Conservation (phyloP, 2,329 filamentous ascomycete genomes). For the Fusarium irregulare region DNA sequence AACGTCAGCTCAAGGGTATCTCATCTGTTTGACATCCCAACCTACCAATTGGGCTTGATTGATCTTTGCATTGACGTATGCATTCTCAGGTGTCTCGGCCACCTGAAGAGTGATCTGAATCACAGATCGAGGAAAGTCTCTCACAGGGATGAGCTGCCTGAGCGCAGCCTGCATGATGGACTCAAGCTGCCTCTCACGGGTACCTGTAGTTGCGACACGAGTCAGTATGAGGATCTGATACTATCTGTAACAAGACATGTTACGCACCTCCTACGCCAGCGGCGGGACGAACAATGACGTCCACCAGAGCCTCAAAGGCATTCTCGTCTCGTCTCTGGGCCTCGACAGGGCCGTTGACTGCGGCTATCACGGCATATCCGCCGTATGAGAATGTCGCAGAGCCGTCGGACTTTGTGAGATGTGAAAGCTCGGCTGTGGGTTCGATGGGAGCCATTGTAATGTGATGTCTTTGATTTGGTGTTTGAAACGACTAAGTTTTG, state of each 20-base stretch:
- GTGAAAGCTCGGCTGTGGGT: constrained; percentile 65
- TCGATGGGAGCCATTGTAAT: constrained; percentile 58
- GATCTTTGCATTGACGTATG: constrained; percentile 70
- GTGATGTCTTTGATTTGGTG: constrained; percentile 24
- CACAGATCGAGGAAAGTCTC: constrained; percentile 79
- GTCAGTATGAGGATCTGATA: constrained; percentile 21
- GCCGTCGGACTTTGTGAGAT: constrained; percentile 78
- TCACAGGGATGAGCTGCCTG: constrained; percentile 77
- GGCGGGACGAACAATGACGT: constrained; percentile 89
- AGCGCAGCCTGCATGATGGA: constrained; percentile 77
- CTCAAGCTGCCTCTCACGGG: constrained; percentile 85
- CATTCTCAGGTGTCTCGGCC: constrained; percentile 74
- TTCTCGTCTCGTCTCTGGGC: constrained; percentile 89
- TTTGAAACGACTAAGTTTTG: constrained; percentile 10
- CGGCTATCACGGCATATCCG: constrained; percentile 84
- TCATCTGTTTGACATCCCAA: background rate
- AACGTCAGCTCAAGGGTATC: constrained; percentile 25
- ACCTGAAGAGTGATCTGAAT: constrained; percentile 88
- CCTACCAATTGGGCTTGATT: constrained; percentile 70
- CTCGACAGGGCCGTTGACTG: constrained; percentile 94
- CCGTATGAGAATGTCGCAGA: constrained; percentile 80
- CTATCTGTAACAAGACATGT: constrained; percentile 1
- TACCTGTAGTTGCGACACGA: constrained; percentile 58
- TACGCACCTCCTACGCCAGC: constrained; percentile 81
- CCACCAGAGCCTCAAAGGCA: constrained; percentile 88